Conservation (phyloP, 305 asterid genomes). For the Fraxinus paxiana region DNA sequence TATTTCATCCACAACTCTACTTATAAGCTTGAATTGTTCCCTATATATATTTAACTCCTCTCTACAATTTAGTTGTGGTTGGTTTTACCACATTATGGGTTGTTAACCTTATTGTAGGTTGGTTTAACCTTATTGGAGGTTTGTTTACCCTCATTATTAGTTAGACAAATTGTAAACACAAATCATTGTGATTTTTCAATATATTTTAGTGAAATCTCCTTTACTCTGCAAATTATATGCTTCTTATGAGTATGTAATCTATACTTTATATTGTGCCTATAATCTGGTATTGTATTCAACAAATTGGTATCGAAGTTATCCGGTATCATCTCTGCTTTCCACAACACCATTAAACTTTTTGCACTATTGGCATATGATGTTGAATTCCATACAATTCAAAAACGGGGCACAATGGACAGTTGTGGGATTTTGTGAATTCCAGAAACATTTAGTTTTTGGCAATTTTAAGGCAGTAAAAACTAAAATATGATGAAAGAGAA, state of each 20-base stretch:
- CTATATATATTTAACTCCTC: neutral
- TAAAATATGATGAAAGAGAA: neutral
- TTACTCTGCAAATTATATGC: no score
- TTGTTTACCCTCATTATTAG: neutral
- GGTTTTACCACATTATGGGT: neutral
- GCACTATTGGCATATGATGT: neutral
- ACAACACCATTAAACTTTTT: neutral
- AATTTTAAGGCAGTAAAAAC: slow-evolving; percentile 5
- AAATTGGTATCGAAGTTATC: no score
- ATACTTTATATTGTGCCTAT: no score
- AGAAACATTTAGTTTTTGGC: neutral
- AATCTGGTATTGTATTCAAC: no score
- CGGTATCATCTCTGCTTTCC: no score
- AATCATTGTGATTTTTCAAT: neutral
- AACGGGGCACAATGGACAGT: neutral
- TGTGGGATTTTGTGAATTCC: neutral
- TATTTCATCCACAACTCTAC: neutral
- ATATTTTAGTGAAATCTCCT: no score
- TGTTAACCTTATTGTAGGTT: neutral
- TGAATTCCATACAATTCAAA: slow-evolving; percentile 2
- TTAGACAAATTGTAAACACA: neutral
- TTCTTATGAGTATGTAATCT: no score
- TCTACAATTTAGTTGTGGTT: neutral
- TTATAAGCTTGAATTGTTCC: neutral
- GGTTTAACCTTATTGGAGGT: neutral